Percentiles rank a stretch among this genome's conserved stretches.
phyloP scores from a whole-genome alignment of 75 land plant genomes.

The Pinus tabuliformis region DNA sequence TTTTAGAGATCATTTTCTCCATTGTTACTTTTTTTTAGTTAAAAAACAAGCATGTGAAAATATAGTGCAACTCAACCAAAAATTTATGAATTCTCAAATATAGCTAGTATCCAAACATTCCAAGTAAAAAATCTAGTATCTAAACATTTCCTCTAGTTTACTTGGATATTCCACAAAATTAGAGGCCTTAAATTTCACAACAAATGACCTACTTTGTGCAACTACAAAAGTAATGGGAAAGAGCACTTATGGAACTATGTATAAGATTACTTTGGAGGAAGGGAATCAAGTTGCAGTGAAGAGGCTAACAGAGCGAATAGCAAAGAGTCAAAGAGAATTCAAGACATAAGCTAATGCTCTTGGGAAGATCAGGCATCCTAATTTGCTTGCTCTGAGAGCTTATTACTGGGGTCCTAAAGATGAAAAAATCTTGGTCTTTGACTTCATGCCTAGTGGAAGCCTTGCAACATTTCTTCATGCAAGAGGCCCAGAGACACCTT shows the following conservation, averaged over 20 bases:
- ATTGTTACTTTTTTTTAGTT: no score
- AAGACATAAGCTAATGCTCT: constrained; percentile 64
- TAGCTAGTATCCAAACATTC: no score
- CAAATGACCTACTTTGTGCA: constrained; percentile 84
- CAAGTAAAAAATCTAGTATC: no score
- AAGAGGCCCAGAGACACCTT: constrained; percentile 63
- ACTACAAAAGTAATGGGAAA: constrained; percentile 90
- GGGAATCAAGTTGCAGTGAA: constrained; percentile 83
- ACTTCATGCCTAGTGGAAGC: constrained; percentile 79
- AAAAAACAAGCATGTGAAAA: no score
- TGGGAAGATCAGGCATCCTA: constrained; percentile 72
- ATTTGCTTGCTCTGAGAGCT: constrained; percentile 76
- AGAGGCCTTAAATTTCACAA: constrained; percentile 30
- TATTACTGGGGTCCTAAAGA: constrained; percentile 87
- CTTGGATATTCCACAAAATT: no score
- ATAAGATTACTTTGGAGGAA: constrained; percentile 84
- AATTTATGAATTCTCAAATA: no score
- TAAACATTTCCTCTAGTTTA: no score
- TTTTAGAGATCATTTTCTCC: no score
- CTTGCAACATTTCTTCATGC: constrained; percentile 86
- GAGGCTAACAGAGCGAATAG: constrained; percentile 78
- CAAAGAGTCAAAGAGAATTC: constrained; percentile 69
- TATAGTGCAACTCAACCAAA: no score
- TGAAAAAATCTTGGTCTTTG: constrained; percentile 87
- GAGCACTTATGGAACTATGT: constrained; percentile 89